phyloP scores from a whole-genome alignment of 2,329 filamentous ascomycete species.

The Cladorrhinum sp. region DNA sequence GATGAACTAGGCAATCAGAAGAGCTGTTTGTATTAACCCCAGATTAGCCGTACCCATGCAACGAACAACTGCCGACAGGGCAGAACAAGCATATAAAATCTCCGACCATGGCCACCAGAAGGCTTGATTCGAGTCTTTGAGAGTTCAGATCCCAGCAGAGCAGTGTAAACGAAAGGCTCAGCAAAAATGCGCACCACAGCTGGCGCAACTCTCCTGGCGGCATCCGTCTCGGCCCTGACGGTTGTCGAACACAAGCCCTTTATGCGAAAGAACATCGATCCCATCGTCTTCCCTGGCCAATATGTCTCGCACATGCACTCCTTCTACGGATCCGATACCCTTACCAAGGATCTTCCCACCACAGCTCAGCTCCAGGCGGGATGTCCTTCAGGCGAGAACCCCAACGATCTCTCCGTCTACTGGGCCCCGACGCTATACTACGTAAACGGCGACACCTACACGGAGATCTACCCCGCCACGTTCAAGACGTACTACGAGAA shows the following conservation, averaged over 20 bases:
- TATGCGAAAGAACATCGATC: slow-evolving; percentile 46
- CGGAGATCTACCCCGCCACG: slow-evolving; percentile 36
- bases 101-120: neutral
- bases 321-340: slow-evolving; percentile 43
- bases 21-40: slow-evolving; percentile 1
- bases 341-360: slow-evolving; percentile 38
- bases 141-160: too few species aligned
- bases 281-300: slow-evolving; percentile 40
- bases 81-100: neutral
- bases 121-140: neutral
- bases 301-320: slow-evolving; percentile 44
- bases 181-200: neutral
- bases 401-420: slow-evolving; percentile 44
- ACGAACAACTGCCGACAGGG: slow-evolving; percentile 4
- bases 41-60: slow-evolving; percentile 5
- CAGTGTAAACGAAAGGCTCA: neutral
- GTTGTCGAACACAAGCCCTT: slow-evolving; percentile 28
- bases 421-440: slow-evolving; percentile 45
- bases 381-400: slow-evolving; percentile 42
- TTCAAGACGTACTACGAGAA: slow-evolving; percentile 48
- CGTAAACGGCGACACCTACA: slow-evolving; percentile 37
- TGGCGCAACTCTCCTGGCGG: neutral
- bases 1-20: slow-evolving; percentile 6
- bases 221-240: slow-evolving; percentile 2
- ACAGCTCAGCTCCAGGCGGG: slow-evolving; percentile 36